Evolutionary conservation across 805 yeast species (phyloP).

Genomic region (Candida sphagnicola): DNA sequence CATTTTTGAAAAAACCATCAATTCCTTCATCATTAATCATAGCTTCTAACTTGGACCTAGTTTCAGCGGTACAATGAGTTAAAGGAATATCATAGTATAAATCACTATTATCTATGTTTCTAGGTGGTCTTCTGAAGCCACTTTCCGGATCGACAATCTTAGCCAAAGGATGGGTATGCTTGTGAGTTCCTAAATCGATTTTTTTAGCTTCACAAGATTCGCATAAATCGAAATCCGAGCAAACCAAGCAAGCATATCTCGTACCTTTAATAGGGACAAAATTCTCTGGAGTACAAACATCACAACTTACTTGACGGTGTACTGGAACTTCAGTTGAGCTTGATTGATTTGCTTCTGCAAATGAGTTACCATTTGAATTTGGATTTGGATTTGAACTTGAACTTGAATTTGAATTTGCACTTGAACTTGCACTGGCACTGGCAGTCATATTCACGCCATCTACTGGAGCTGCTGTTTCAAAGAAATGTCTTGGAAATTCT

Average conservation of each 20-base stretch:
- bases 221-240: conserved; percentile 53
- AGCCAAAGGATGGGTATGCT: conserved; percentile 26
- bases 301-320: conserved; percentile 30
- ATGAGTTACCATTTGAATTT: neutral
- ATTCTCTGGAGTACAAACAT: conserved; percentile 26
- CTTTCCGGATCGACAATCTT: conserved; percentile 18
- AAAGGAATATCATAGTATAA: conserved; percentile 23
- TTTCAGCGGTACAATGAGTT: conserved; percentile 14
- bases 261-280: conserved; percentile 40
- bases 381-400: neutral
- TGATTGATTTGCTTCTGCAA: neutral
- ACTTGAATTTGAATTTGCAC: neutral
- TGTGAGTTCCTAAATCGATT: conserved; percentile 15
- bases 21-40: conserved; percentile 13
- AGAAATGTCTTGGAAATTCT: neutral
- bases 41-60: conserved; percentile 13
- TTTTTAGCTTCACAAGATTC: conserved; percentile 25
- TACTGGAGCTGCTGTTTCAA: conserved; percentile 5
- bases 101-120: conserved; percentile 8
- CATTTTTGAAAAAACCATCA: conserved; percentile 13
- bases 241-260: conserved; percentile 49
- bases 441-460: conserved; percentile 3
- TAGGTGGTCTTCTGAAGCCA: conserved; percentile 2
- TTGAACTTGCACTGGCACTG: neutral
- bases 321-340: conserved; percentile 5